Evolutionary conservation across 805 yeast species (phyloP).

Genomic region (fission yeast (Schizosaccharomyces pombe)): DNA sequence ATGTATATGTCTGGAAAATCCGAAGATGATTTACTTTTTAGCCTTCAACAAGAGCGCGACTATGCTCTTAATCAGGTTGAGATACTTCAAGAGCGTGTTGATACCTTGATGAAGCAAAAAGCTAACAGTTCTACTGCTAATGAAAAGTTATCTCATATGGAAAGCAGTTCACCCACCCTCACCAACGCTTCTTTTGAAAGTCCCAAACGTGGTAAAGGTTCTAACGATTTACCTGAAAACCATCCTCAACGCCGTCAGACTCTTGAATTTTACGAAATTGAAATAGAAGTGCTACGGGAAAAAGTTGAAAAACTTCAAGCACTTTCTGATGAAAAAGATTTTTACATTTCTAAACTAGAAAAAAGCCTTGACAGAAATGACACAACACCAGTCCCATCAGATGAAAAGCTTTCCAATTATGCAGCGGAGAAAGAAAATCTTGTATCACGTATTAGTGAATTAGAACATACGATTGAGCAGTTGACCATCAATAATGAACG

Average conservation of each 20-base stretch:
- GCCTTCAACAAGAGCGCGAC: background rate
- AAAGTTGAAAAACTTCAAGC: background rate
- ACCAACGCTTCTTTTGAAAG: background rate
- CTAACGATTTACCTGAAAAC: background rate
- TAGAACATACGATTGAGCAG: background rate
- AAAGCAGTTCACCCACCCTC: background rate
- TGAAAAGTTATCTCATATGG: background rate
- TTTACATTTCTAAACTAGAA: background rate
- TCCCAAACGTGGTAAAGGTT: background rate
- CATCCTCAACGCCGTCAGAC: constrained; percentile 2
- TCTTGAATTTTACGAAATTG: constrained; percentile 1
- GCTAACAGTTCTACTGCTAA: background rate
- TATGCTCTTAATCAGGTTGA: background rate
- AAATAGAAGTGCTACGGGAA: background rate
- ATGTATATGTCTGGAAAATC: background rate
- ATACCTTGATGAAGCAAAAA: background rate
- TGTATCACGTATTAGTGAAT: background rate
- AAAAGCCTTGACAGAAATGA: background rate
- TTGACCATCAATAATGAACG: background rate
- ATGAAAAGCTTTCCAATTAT: no score
- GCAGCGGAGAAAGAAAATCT: background rate
- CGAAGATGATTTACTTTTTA: background rate
- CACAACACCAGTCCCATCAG: no score
- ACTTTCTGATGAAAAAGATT: background rate
- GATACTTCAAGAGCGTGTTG: background rate